phyloP scores from a whole-genome alignment of 2,329 filamentous ascomycete species.

The Pestalotiopsis sp. region DNA sequence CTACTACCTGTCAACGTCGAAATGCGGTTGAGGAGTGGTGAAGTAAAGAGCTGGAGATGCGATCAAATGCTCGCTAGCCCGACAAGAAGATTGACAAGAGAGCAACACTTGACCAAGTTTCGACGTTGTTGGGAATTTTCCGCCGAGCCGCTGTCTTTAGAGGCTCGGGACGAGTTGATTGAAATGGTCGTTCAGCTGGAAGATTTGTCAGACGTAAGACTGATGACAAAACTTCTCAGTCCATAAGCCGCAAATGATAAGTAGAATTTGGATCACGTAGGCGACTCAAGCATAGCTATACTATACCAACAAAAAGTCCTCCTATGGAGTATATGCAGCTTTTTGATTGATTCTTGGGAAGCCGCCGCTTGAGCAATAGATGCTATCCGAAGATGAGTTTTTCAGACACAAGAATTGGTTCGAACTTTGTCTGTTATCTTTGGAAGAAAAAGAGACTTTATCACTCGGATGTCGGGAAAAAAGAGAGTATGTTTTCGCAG shows the following conservation, averaged over 20 bases:
- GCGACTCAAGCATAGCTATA: no score
- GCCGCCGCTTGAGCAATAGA: no score
- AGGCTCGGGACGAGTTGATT: conserved; percentile 7
- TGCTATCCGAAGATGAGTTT: no score
- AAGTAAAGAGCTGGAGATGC: conserved; percentile 11
- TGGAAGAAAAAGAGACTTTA: no score
- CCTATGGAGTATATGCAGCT: no score
- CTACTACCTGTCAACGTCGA: conserved; percentile 13
- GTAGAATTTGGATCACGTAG: background rate
- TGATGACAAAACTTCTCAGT: background rate
- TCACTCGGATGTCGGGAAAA: no score
- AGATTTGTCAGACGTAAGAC: conserved; percentile 6
- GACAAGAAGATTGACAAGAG: conserved; percentile 5
- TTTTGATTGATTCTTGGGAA: no score
- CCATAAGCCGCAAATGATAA: background rate
- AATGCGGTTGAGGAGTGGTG: conserved; percentile 2
- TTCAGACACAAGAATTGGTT: no score
- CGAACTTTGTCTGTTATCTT: no score
- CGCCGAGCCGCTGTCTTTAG: conserved; percentile 4
- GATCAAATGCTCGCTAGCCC: conserved; percentile 17
- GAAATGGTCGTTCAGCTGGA: conserved; percentile 13
- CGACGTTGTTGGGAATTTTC: conserved; percentile 15
- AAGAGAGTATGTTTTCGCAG: no score
- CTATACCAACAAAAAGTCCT: no score
- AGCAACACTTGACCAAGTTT: conserved; percentile 15